Conservation (phyloP, 176 grass and related monocot species). For the Oryza brachyantha region DNA sequence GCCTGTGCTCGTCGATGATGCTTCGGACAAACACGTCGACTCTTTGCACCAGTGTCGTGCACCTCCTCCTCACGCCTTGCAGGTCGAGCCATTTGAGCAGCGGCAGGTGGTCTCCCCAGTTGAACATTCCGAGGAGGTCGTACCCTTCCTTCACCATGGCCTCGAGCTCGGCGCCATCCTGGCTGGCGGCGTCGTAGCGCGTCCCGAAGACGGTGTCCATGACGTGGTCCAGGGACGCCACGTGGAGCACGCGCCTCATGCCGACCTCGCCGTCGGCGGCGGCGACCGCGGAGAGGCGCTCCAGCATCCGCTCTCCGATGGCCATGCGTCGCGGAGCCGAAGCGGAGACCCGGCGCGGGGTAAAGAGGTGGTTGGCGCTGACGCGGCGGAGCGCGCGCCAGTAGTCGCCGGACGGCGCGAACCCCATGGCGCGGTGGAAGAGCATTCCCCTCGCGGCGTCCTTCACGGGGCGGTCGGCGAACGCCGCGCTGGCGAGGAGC, state of each 20-base stretch:
- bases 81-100: constrained; percentile 56
- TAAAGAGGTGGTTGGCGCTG: constrained; percentile 41
- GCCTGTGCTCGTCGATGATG: constrained; percentile 62
- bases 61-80: constrained; percentile 59
- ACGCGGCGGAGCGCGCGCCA: constrained; percentile 52
- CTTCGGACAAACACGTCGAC: constrained; percentile 57
- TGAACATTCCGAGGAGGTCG: constrained; percentile 58
- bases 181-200: constrained; percentile 33
- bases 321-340: constrained; percentile 15
- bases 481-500: constrained; percentile 23
- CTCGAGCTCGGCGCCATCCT: constrained; percentile 45
- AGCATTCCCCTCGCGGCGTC: constrained; percentile 63
- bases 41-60: constrained; percentile 39
- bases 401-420: constrained; percentile 66
- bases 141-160: constrained; percentile 70
- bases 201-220: constrained; percentile 62
- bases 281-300: background rate
- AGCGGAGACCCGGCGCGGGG: constrained; percentile 38
- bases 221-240: constrained; percentile 52
- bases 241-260: constrained; percentile 41
- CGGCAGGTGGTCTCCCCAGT: constrained; percentile 70
- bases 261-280: background rate
- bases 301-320: constrained; percentile 47
- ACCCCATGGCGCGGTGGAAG: constrained; percentile 80
- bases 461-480: constrained; percentile 69